Base-by-base conservation (phyloP, 2,329 filamentous ascomycete genomes). In the Diaporthe helianthi region DNA sequence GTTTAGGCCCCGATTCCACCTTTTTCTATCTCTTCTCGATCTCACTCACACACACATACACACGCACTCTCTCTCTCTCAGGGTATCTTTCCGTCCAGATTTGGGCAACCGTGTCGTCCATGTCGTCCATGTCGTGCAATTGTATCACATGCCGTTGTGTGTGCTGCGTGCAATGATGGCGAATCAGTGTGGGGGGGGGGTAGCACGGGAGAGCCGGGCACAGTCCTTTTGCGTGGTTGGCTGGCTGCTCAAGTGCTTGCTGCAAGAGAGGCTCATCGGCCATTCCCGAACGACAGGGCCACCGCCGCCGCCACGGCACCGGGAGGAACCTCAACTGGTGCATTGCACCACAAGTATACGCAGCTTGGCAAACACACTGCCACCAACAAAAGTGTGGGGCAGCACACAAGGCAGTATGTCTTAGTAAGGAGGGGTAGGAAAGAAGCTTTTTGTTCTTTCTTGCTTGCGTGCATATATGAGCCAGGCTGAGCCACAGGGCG, bases 401-500 rank as follows among this genome's bases (percentile, higher is more conserved):
- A 55, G 53, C 53, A 46, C 41, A 4, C 33, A n/a, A 13, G 24
- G 15, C 24, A 33, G 31, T 12, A 12, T 9, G 33, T 10, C 9
- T 12, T 38, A 13, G 36, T 17, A 13, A 41, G 15, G 47, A 47
- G 47, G 58, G 36, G 36, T 5, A 19, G 58, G 17, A 63, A 49
- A 63, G 58, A 63, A 63, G 58, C 58, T 63, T 63, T 61, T 3
- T 46, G 17, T 12, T 22, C 33, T 31, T 29, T 58, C 33, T 12
- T 60, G 38, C 13, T 29, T 33, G 44, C 29, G 13, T 36, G 58
- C 61, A 65, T 65, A 36, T 31, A 51, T 33, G 38, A 55, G 47
- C 52, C 36, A 49, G 64, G 64, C 64, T 67, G 64, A 67, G 64
- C 64, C 64, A 44, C 52, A 47, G 31, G 47, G 29, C 64, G 64